Percentiles rank a stretch among this genome's conserved stretches.
Evolutionary conservation across 495 filamentous ascomycete species (phyloP).

Genomic region (Penicillium robsamsonii): DNA sequence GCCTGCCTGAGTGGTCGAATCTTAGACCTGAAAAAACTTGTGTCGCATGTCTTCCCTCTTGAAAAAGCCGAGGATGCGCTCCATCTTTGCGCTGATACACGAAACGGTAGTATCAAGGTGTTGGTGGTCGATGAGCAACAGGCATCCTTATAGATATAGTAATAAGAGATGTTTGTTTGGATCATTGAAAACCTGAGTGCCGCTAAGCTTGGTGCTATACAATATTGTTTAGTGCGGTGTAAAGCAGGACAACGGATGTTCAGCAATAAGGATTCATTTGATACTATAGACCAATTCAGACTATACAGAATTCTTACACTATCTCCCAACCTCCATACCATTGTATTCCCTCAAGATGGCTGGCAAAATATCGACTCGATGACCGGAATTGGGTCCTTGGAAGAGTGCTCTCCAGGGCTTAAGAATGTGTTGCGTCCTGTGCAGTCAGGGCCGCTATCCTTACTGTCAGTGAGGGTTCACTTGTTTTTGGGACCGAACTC

Average conservation of each 20-base stretch:
- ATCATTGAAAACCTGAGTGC: neutral
- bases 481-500: neutral
- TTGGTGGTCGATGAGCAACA: constrained; percentile 56
- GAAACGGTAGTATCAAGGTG: constrained; percentile 56
- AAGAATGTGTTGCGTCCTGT: constrained; percentile 31
- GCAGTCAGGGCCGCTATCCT: constrained; percentile 22
- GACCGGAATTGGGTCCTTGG: constrained; percentile 24
- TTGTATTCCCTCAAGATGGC: neutral
- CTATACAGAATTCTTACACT: no score
- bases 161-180: neutral
- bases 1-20: constrained; percentile 44
- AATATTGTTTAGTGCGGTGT: neutral
- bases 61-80: constrained; percentile 57
- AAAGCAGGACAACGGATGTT: neutral
- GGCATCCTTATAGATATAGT: constrained; percentile 21
- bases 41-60: constrained; percentile 67
- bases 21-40: constrained; percentile 58
- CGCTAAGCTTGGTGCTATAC: neutral
- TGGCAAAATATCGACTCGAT: constrained; percentile 31
- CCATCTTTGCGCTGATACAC: constrained; percentile 47
- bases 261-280: neutral
- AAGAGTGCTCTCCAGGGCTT: constrained; percentile 26
- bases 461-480: neutral
- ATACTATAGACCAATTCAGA: neutral
- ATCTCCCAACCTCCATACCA: neutral